Conservation (phyloP, 2,329 filamentous ascomycete genomes). For the Teratosphaeria pseudoeucalypti region DNA sequence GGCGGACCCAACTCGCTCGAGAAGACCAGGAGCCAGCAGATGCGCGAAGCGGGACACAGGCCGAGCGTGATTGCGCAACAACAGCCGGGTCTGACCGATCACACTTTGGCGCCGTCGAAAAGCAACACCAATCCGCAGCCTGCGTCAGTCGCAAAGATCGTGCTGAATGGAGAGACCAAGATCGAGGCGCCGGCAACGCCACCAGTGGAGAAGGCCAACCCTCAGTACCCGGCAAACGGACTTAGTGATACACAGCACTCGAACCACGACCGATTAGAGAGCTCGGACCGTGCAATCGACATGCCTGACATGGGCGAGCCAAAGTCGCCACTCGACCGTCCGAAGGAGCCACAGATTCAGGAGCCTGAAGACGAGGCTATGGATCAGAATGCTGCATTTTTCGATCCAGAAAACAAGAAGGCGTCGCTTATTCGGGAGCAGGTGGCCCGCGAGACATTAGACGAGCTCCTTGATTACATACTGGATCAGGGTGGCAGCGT, state of each 20-base stretch:
- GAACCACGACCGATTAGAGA: conserved; percentile 19
- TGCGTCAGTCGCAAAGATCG: conserved; percentile 42
- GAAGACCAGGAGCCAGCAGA: conserved; percentile 19
- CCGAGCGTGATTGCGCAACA: background rate
- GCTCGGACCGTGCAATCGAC: conserved; percentile 6
- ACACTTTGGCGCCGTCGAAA: conserved; percentile 4
- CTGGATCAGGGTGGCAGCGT: conserved; percentile 73
- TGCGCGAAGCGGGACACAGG: conserved; percentile 4
- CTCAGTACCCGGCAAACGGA: background rate
- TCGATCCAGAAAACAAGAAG: conserved; percentile 77
- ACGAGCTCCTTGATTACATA: conserved; percentile 86
- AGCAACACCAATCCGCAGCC: conserved; percentile 10
- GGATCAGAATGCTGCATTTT: conserved; percentile 88
- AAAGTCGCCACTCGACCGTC: conserved; percentile 4
- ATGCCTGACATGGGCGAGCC: conserved; percentile 14
- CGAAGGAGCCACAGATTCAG: conserved; percentile 2
- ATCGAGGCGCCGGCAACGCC: conserved; percentile 26
- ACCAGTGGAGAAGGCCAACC: conserved; percentile 12
- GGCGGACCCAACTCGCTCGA: conserved; percentile 38
- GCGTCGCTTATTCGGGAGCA: conserved; percentile 80
- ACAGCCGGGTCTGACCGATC: conserved; percentile 3
- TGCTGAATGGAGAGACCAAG: conserved; percentile 47
- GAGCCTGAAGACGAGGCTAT: conserved; percentile 41
- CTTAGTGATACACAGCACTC: conserved; percentile 5
- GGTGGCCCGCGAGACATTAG: conserved; percentile 81